Base-by-base conservation (phyloP, 495 filamentous ascomycete species). In the Pyronema domesticum region DNA sequence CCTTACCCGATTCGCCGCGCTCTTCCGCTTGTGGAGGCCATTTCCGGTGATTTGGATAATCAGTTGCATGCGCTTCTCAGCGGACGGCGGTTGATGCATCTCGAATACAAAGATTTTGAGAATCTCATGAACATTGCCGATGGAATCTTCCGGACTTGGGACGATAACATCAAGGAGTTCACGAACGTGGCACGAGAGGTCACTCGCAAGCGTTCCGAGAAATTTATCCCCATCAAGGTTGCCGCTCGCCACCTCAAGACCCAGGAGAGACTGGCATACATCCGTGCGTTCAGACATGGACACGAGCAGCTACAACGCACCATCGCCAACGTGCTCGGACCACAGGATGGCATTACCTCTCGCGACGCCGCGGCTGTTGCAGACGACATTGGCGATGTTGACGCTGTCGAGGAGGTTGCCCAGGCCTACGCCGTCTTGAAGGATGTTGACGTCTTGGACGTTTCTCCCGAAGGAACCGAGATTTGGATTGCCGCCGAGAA, bases 141-240 rank as follows among this genome's bases (percentile, higher is more conserved):
- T 33, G 75, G 76, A 11, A 88, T 99, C 55, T 99, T 89, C 77
- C 76, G 75, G 42, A 80, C 80, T 17, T 99, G 91, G 91, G 91
- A 96, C 55, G 87, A 94, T 55, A 85, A 87, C 65, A 74, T 93
- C 61, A 95, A 94, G 68, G 93, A 95, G 60, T 96, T 99, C 65
- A 95, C 89, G 13, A 94, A 93, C 61, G 84, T 96, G 60, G 91
- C 91, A 13, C 82, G 91, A 62, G 93, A 96, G 56, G 85, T 89
- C 7, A 94, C 85, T 11, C 77, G 88, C 54, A 83, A 86, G 55
- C 79, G 89, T 53, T 87, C 89, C 58, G 91, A 96, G 68, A 91
- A 88, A 61, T 96, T 96, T 68, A 96, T 99, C 57, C 89, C 89
- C 6, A 95, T 99, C 71, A 96, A 96, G 68, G 86, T 99, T 63